Base-by-base conservation (phyloP, 129 eudicot species). In the Arctium minus region DNA sequence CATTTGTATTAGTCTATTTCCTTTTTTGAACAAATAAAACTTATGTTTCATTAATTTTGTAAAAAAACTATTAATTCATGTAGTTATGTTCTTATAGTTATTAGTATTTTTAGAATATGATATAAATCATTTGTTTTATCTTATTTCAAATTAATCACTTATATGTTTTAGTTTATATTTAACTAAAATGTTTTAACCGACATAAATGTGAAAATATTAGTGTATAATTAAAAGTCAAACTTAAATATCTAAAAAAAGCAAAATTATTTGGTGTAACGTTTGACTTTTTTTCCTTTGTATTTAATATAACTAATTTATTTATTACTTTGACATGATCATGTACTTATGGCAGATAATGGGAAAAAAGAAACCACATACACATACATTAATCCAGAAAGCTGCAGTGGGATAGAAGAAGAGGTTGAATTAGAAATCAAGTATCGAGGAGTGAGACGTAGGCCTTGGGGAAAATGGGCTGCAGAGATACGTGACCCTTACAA, bases 391-490 rank as follows among this genome's bases (percentile, higher is more conserved):
- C 0, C 29, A 60, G 68, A 60, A 60, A 60, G 50, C 50, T 7
- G 68, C 68, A 56, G 27, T n/a, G 17, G 22, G 1, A 60, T 6
- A 5, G 9, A 17, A 60, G 68, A 60, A 5, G 68, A 5, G 17
- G 68, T 5, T 60, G 30, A 5, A 60, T 60, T n/a, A 60, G 29
- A 60, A 60, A 60, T 29, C n/a, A 60, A 60, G 68, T 60, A 60
- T 60, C 68, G 30, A 60, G 68, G 30, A 5, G 68, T 60, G 27
- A n/a, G 68, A 17, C 89, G 84, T 12, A 79, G 97, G 83, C 96
- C 96, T 12, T 91, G 96, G 96, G 96, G 96, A 9, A 91, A 91
- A 83, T 91, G 92, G 92, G 93, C 97, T 3, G 97, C 93, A 15
- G 97, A 92, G 56, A 92, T 92, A 0, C 79, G 97, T 37, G 93